phyloP scores from a whole-genome alignment of 2,329 filamentous ascomycete species.

The Phialophora verrucosa region DNA sequence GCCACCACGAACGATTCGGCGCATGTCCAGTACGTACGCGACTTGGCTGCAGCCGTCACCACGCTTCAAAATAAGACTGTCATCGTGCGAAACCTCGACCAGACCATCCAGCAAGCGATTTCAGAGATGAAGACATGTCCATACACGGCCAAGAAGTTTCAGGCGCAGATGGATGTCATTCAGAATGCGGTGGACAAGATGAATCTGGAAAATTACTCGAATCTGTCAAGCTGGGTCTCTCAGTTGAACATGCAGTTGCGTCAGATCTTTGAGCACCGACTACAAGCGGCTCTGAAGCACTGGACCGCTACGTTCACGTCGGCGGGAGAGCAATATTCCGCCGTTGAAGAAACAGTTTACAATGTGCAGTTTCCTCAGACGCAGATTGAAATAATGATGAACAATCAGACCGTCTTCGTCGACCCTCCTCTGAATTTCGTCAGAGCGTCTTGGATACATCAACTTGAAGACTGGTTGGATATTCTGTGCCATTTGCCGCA shows the following conservation, averaged over 20 bases:
- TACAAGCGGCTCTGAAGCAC: slow-evolving; percentile 80
- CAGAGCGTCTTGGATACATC: slow-evolving; percentile 88
- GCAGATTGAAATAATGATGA: slow-evolving; percentile 93
- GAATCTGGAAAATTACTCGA: slow-evolving; percentile 94
- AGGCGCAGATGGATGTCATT: slow-evolving; percentile 78
- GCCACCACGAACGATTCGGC: slow-evolving; percentile 74
- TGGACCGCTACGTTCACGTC: slow-evolving; percentile 89
- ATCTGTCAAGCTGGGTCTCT: slow-evolving; percentile 87
- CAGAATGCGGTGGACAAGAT: slow-evolving; percentile 94
- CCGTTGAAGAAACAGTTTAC: slow-evolving; percentile 39
- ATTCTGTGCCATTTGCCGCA: slow-evolving; percentile 90
- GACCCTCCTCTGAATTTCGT: slow-evolving; percentile 92
- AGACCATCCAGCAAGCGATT: slow-evolving; percentile 80
- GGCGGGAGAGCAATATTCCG: slow-evolving; percentile 36
- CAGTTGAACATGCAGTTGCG: slow-evolving; percentile 87
- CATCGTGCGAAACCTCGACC: slow-evolving; percentile 76
- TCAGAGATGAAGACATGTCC: slow-evolving; percentile 82
- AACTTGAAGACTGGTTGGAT: slow-evolving; percentile 91
- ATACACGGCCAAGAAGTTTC: slow-evolving; percentile 81
- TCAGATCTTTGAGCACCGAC: slow-evolving; percentile 74
- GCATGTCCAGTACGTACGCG: slow-evolving; percentile 94
- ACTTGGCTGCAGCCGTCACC: slow-evolving; percentile 86
- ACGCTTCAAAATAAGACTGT: slow-evolving; percentile 86
- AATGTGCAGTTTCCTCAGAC: slow-evolving; percentile 58
- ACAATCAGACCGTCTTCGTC: slow-evolving; percentile 95